A percentile compares a stretch with the other conserved stretches of the same genome.
Evolutionary conservation across 2,329 filamentous ascomycete species (phyloP).

Genomic region (Penicillium italicum): DNA sequence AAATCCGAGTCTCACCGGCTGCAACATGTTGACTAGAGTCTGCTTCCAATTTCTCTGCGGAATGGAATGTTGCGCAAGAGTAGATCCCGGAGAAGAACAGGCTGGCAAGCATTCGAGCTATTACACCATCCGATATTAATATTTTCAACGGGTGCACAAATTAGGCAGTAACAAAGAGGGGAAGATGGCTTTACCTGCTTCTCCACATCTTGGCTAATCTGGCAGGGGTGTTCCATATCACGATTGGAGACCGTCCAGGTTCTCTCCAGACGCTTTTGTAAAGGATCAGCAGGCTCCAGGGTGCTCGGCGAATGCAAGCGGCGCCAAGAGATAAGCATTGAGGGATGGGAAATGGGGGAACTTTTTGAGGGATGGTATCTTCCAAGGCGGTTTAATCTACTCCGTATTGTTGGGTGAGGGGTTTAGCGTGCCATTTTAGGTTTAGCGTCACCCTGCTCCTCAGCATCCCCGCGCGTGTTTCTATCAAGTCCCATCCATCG

Average conservation of each 20-base stretch:
- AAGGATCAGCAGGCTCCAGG: not conserved
- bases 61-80: not conserved
- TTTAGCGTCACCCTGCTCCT: too few species aligned
- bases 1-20: slow-evolving; percentile 16
- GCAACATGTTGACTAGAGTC: slow-evolving; percentile 14
- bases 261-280: not conserved
- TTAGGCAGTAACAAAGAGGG: not conserved
- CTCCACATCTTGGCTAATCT: slow-evolving; percentile 28
- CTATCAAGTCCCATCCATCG: too few species aligned
- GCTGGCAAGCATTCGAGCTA: slow-evolving; percentile 14
- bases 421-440: too few species aligned
- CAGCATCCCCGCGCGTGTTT: too few species aligned
- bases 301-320: not conserved
- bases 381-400: not conserved
- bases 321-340: not conserved
- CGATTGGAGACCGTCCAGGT: not conserved
- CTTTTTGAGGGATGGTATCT: not conserved
- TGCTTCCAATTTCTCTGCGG: not conserved
- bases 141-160: not conserved
- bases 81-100: not conserved
- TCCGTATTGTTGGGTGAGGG: too few species aligned
- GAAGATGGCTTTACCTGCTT: slow-evolving; percentile 26
- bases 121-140: not conserved
- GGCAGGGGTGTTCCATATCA: slow-evolving; percentile 6
- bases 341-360: not conserved